Base-by-base conservation (phyloP, 345 rosid species). In the Populus nigra region DNA sequence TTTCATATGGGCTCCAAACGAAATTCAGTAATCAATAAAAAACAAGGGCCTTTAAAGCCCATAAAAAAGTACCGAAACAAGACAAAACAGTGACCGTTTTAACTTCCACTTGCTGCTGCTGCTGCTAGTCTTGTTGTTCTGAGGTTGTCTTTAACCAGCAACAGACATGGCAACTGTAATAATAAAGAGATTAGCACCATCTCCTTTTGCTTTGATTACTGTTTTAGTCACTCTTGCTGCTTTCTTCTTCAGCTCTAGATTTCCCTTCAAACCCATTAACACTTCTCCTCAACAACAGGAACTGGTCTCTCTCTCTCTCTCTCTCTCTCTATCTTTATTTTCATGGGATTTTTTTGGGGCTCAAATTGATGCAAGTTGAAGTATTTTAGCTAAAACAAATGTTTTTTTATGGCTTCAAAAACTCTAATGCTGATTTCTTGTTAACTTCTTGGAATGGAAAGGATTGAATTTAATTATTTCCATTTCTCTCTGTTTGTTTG, bases 221-320 rank as follows among this genome's bases (percentile, higher is more conserved):
- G 67, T 85, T 69, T 76, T 86, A 31, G 88, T 84, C 29, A 71
- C 88, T 79, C 62, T 91, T 47, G 29, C 87, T 7, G 92, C 96
- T 29, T 41, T 91, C 68, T 68, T 83, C 73, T 55, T 83, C 75
- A 62, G 72, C 18, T 73, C 63, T 65, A 90, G 85, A 83, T 86
- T 78, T 79, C 78, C 85, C 38, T 73, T 80, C 75, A 85, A 83
- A 66, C 69, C 73, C 75, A 65, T 71, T 57, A 65, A 5, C 67
- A 1, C 27, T 63, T 78, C 86, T 57, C 75, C 4, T 6, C 55
- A 31, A 12, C 36, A 74, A 25, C 87, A 89, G 90, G 91, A 88
- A 71, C 59, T 8, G 27, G 2, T 22, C 1, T 10, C 39, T 41
- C 23, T 43, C 78, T 45, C 72, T 77, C 67, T 73, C 50, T 70